Conservation (phyloP, 805 yeast species). For the Komagataella pastoris region DNA sequence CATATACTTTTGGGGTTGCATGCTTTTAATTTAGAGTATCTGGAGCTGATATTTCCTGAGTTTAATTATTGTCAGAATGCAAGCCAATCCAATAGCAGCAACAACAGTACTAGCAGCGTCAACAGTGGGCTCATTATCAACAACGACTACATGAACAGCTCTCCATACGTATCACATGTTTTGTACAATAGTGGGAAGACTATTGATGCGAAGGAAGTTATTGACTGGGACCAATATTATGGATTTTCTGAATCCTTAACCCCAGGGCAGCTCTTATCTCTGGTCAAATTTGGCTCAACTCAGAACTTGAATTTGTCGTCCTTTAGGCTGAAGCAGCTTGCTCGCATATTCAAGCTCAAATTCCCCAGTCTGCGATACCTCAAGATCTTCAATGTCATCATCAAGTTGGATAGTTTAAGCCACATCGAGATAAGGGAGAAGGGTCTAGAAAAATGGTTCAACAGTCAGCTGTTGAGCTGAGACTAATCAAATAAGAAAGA, state of each 20-base stretch:
- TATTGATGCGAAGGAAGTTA: not conserved
- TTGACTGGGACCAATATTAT: not conserved
- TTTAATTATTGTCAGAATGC: conserved; percentile 4
- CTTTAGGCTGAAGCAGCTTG: not conserved
- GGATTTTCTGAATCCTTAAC: not conserved
- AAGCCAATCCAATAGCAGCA: not conserved
- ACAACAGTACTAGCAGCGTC: not conserved
- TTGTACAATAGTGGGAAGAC: not conserved
- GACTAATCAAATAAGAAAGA: not conserved
- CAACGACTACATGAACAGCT: not conserved
- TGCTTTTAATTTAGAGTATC: conserved; percentile 5
- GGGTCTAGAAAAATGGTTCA: not conserved
- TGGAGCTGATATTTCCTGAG: conserved; percentile 10
- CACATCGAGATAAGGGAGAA: not conserved
- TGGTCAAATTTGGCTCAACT: not conserved
- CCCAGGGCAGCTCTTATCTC: not conserved
- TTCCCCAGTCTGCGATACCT: not conserved
- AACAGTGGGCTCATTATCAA: not conserved
- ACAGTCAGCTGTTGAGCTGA: not conserved
- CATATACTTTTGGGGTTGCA: conserved; percentile 4
- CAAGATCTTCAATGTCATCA: not conserved
- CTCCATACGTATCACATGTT: not conserved
- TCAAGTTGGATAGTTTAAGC: not conserved
- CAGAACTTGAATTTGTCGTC: not conserved
- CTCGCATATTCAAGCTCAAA: not conserved